These are phyloP conservation scores for Mastigamoeba balamuthi DNA, from an alignment of 78 protist genomes.

Conservation along the genomic window DNA sequence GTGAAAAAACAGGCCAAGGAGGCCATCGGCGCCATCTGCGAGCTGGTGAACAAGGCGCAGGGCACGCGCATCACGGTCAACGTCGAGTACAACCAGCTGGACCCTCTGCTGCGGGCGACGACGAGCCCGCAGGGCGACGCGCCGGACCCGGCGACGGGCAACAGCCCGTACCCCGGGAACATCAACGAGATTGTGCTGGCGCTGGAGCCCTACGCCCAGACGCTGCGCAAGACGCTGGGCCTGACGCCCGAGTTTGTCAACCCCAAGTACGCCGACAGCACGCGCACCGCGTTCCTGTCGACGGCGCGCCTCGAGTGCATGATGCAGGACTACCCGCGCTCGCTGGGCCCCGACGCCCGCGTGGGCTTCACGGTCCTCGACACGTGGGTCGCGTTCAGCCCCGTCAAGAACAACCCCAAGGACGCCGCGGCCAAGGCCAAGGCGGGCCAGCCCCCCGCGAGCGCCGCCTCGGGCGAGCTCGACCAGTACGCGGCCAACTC, in stretches of 20 bases:
- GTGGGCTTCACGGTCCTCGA: not conserved
- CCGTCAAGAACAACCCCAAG: not conserved
- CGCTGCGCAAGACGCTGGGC: slow-evolving; percentile 21
- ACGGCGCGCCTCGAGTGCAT: slow-evolving; percentile 64
- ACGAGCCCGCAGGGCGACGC: not conserved
- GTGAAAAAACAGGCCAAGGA: not conserved
- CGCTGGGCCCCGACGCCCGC: not conserved
- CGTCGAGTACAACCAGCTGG: slow-evolving; percentile 62
- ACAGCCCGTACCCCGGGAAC: slow-evolving; percentile 27
- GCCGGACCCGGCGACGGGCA: not conserved
- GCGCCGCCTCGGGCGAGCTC: not conserved
- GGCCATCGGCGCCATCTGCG: slow-evolving; percentile 7
- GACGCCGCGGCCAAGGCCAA: not conserved
- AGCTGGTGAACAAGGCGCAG: not conserved
- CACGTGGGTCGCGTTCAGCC: not conserved
- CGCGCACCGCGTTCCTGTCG: slow-evolving; percentile 12
- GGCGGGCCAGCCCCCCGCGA: not conserved
- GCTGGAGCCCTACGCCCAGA: not conserved
- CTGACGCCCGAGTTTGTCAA: slow-evolving; percentile 50
- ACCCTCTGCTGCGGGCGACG: slow-evolving; percentile 11
- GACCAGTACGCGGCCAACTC: not conserved
- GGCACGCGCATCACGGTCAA: not conserved
- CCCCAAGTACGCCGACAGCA: slow-evolving; percentile 49
- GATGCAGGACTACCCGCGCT: slow-evolving; percentile 44
- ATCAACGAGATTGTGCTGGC: slow-evolving; percentile 20